Conservation (phyloP, 73 alveolate species). For the Tetrahymena thermophila region DNA sequence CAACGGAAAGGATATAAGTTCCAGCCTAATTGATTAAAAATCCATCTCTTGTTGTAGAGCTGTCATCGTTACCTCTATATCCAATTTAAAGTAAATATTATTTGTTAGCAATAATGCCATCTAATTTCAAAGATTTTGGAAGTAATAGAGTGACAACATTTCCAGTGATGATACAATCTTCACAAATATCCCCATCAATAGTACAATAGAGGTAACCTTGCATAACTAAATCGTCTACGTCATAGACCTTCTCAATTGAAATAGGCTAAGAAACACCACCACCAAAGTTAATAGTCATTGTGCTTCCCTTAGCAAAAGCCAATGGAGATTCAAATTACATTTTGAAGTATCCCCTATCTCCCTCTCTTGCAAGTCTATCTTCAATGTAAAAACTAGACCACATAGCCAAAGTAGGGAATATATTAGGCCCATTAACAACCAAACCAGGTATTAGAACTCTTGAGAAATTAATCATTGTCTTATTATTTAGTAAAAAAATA, state of each 20-base stretch:
- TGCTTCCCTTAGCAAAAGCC: neutral
- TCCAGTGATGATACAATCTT: conserved; percentile 3
- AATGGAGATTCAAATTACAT: conserved; percentile 1
- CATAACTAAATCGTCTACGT: neutral
- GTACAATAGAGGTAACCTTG: conserved; percentile 13
- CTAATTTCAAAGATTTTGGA: neutral
- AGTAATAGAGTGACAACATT: neutral
- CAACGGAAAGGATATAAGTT: neutral
- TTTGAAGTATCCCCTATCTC: conserved; percentile 27
- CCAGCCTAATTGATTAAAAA: conserved; percentile 13
- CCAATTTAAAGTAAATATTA: neutral
- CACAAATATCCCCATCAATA: conserved; percentile 17
- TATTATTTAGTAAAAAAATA: neutral
- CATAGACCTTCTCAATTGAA: neutral
- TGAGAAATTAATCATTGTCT: neutral
- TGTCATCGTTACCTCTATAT: conserved; percentile 27
- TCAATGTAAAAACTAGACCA: conserved; percentile 5
- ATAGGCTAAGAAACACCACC: neutral
- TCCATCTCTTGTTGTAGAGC: conserved; percentile 16
- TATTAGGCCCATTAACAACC: conserved; percentile 17
- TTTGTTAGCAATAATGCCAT: conserved; percentile 17
- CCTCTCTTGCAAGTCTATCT: conserved; percentile 29
- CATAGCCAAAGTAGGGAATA: conserved; percentile 11
- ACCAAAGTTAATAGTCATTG: neutral
- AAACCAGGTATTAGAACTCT: neutral